These are phyloP conservation scores for Jacaranda mimosifolia DNA, from an alignment of 257 asterid genomes.

Conservation along the genomic window DNA sequence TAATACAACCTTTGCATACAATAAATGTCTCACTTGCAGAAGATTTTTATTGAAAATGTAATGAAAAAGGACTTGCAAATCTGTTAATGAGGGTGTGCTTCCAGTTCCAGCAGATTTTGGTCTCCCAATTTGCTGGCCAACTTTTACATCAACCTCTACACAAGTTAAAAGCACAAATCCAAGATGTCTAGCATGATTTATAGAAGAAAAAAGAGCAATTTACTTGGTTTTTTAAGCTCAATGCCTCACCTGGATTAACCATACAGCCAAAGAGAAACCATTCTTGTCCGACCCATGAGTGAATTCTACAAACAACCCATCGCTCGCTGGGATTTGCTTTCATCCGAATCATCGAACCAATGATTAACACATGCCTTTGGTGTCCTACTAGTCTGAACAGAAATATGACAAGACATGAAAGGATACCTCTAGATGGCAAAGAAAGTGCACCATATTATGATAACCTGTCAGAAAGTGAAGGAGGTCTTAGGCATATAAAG, in stretches of 20 bases:
- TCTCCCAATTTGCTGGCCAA: slow-evolving; percentile 10
- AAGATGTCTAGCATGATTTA: slow-evolving; percentile 10
- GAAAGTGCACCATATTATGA: slow-evolving; percentile 3
- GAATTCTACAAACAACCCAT: background rate
- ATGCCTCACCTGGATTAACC: slow-evolving; percentile 14
- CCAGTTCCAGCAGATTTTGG: background rate
- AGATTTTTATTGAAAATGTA: background rate
- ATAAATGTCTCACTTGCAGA: background rate
- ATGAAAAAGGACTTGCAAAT: background rate
- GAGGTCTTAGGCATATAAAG: background rate
- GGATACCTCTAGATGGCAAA: slow-evolving; percentile 7
- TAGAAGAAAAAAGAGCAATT: slow-evolving; percentile 16
- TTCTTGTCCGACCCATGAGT: background rate
- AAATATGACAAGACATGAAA: slow-evolving; percentile 10
- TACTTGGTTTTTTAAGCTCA: slow-evolving; percentile 26
- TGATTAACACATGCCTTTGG: slow-evolving; percentile 12
- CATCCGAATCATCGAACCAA: background rate
- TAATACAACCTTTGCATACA: background rate
- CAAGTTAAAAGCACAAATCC: slow-evolving; percentile 1
- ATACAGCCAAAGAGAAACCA: background rate
- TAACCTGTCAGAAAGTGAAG: slow-evolving; percentile 35
- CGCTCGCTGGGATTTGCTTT: slow-evolving; percentile 18
- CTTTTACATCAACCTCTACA: background rate
- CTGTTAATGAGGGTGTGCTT: too few species aligned
- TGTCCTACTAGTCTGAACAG: slow-evolving; percentile 9